phyloP scores from a whole-genome alignment of 768 basidiomycete genomes.

The Serendipita sp. region DNA sequence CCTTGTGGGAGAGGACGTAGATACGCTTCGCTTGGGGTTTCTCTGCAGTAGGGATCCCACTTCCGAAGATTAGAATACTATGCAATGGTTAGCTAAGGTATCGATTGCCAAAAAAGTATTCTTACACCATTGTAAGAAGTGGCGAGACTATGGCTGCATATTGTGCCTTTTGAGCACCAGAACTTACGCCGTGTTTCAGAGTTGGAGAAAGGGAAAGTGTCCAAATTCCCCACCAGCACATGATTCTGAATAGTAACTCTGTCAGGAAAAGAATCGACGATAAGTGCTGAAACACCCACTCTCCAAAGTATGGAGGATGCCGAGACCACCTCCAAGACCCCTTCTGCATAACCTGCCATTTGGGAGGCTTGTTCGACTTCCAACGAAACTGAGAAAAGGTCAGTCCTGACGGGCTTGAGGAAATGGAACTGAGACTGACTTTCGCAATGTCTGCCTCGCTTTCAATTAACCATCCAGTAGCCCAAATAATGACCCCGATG shows the following conservation, averaged over 20 bases:
- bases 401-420: neutral
- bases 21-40: constrained; percentile 47
- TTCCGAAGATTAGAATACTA: constrained; percentile 47
- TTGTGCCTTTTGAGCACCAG: constrained; percentile 35
- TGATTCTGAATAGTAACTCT: constrained; percentile 24
- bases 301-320: constrained; percentile 59
- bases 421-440: constrained; percentile 18
- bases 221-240: constrained; percentile 57
- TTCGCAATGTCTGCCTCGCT: constrained; percentile 42
- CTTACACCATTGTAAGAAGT: constrained; percentile 47
- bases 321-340: constrained; percentile 44
- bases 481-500: constrained; percentile 45
- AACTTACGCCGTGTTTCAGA: constrained; percentile 27
- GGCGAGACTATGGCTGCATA: constrained; percentile 46
- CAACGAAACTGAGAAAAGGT: constrained; percentile 7
- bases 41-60: constrained; percentile 55
- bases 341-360: constrained; percentile 18
- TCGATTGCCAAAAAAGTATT: neutral
- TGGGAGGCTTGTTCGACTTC: neutral
- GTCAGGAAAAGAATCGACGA: neutral
- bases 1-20: constrained; percentile 35
- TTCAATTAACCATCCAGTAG: constrained; percentile 42
- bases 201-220: constrained; percentile 42
- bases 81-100: neutral
- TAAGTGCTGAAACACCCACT: constrained; percentile 26